A percentile compares a stretch with the other conserved stretches of the same genome.
Evolutionary conservation across 139 green algal genomes (phyloP).

Genomic region (Trebouxia sp.): DNA sequence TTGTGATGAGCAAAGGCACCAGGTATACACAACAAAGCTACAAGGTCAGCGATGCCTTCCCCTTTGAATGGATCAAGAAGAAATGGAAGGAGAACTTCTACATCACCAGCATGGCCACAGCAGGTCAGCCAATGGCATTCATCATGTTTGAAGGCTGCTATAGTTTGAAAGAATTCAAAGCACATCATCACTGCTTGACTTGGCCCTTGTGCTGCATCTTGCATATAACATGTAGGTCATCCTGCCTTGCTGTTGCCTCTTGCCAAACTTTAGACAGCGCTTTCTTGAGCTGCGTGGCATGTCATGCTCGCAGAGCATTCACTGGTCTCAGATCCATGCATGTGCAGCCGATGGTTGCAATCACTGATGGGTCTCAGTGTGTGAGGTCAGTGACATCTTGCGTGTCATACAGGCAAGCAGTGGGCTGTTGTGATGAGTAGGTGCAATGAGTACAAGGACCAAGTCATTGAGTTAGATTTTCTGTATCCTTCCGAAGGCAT

Average conservation of each 20-base stretch:
- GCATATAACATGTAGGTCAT: too few relatives aligned
- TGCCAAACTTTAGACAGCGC: too few relatives aligned
- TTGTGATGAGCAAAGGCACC: conserved; percentile 70
- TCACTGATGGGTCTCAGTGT: not conserved
- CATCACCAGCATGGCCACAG: conserved; percentile 78
- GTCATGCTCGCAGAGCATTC: too few relatives aligned
- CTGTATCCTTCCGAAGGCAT: conserved; percentile 84
- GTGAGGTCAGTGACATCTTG: not conserved
- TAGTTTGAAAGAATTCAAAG: too few relatives aligned
- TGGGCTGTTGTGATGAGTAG: conserved; percentile 87
- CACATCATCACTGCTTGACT: not conserved
- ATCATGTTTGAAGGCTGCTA: too few relatives aligned
- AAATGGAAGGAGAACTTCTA: conserved; percentile 88
- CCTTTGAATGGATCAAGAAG: conserved; percentile 91
- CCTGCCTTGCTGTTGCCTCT: too few relatives aligned
- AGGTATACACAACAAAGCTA: conserved; percentile 84
- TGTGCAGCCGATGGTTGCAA: not conserved
- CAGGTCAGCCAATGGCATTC: too few relatives aligned
- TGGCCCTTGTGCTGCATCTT: too few relatives aligned
- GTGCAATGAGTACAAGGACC: conserved; percentile 71
- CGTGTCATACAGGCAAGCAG: conserved; percentile 33
- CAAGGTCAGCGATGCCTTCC: conserved; percentile 83
- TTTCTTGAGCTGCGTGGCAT: too few relatives aligned
- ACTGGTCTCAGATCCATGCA: too few relatives aligned
- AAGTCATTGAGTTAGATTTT: conserved; percentile 86